Evolutionary conservation across 2,329 filamentous ascomycete species (phyloP).

Genomic region (Cephalotrichum gorgonifer): DNA sequence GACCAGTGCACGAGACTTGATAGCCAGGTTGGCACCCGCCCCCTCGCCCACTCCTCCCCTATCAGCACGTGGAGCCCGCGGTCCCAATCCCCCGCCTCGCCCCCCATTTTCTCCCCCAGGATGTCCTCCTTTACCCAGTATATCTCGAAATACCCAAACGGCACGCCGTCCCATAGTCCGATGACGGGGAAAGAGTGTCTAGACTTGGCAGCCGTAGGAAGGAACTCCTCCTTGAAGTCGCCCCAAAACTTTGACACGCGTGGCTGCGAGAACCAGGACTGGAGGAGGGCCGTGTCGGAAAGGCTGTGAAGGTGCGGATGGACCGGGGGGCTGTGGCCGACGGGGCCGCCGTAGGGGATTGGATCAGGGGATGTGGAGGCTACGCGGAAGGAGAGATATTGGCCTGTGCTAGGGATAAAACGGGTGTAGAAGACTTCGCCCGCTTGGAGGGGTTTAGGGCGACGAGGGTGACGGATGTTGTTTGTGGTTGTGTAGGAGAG

Average conservation of each 20-base stretch:
- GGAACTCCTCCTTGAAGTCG: conserved; percentile 52
- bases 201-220: conserved; percentile 53
- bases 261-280: conserved; percentile 81
- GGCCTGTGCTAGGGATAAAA: conserved; percentile 68
- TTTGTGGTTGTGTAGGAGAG: conserved; percentile 72
- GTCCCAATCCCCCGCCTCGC: conserved; percentile 67
- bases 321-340: conserved; percentile 25
- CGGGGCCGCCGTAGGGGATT: conserved; percentile 53
- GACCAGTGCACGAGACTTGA: conserved; percentile 81
- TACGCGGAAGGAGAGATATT: conserved; percentile 83
- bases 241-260: conserved; percentile 85
- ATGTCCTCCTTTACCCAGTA: conserved; percentile 96
- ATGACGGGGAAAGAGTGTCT: conserved; percentile 82
- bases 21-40: conserved; percentile 73
- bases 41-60: conserved; percentile 85
- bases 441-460: conserved; percentile 81
- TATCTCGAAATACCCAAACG: conserved; percentile 94
- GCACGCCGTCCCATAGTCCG: conserved; percentile 86
- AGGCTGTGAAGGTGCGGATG: conserved; percentile 16
- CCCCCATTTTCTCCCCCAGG: conserved; percentile 58
- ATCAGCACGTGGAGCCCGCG: conserved; percentile 81
- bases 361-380: conserved; percentile 59
- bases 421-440: conserved; percentile 87
- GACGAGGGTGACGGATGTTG: conserved; percentile 71
- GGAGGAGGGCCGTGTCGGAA: conserved; percentile 51